Conservation (phyloP, 148 eudicot species). For the Silene latifolia region DNA sequence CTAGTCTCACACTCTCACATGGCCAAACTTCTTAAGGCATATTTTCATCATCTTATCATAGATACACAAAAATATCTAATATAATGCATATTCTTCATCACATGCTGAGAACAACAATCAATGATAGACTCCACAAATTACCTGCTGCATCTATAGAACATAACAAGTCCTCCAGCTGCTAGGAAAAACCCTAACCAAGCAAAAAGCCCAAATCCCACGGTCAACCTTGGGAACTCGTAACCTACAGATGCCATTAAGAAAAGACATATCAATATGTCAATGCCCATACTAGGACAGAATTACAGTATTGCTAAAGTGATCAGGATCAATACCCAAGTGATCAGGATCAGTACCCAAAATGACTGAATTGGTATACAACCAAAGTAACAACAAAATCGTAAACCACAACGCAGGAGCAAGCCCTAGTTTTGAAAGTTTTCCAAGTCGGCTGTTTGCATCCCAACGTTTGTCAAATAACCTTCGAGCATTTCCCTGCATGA, state of each 20-base stretch:
- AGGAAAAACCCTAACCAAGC: slow-evolving; percentile 87
- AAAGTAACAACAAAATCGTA: slow-evolving; percentile 64
- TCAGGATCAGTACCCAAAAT: slow-evolving; percentile 54
- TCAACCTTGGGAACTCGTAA: slow-evolving; percentile 63
- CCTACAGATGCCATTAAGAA: slow-evolving; percentile 39
- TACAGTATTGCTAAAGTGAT: not conserved
- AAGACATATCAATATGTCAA: slow-evolving; percentile 12
- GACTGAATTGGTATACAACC: slow-evolving; percentile 67
- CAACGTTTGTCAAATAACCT: slow-evolving; percentile 74
- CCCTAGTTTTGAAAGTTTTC: slow-evolving; percentile 79
- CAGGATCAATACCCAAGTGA: slow-evolving; percentile 44
- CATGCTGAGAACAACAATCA: slow-evolving; percentile 1
- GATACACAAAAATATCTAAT: not conserved
- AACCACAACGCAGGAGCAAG: slow-evolving; percentile 85
- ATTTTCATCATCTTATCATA: not conserved
- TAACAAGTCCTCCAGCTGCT: slow-evolving; percentile 64
- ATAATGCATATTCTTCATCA: not conserved
- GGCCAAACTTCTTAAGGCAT: not conserved
- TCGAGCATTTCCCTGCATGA: slow-evolving; percentile 87
- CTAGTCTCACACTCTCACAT: not conserved
- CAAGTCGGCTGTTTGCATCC: slow-evolving; percentile 68
- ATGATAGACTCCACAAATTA: slow-evolving; percentile 22
- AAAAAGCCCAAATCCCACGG: slow-evolving; percentile 73
- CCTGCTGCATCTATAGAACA: slow-evolving; percentile 94
- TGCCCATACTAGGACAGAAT: not conserved